phyloP scores from a whole-genome alignment of 1,284 basidiomycete species.

The Phellopilus nigrolimitatus region DNA sequence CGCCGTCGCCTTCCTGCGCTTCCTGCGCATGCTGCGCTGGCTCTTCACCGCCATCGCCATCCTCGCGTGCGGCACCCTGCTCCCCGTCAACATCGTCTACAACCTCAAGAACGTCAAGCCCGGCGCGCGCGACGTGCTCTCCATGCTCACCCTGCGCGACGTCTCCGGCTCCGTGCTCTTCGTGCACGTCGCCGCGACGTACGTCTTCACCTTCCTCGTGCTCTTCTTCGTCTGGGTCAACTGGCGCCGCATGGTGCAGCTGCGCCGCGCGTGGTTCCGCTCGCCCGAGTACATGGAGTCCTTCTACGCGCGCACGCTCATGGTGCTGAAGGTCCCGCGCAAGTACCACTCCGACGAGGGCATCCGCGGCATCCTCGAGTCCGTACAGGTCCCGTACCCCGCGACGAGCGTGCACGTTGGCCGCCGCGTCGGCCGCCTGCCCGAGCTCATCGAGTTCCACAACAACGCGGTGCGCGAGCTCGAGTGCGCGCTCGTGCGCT shows the following conservation, averaged over 20 bases:
- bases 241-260: constrained; percentile 68
- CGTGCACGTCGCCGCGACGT: constrained; percentile 71
- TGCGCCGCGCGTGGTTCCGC: constrained; percentile 69
- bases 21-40: constrained; percentile 82
- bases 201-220: constrained; percentile 66
- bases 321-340: constrained; percentile 70
- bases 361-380: constrained; percentile 64
- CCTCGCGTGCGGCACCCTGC: constrained; percentile 69
- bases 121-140: constrained; percentile 54
- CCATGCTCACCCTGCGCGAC: constrained; percentile 76
- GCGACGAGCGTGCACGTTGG: constrained; percentile 83
- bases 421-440: constrained; percentile 67
- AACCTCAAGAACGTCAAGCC: constrained; percentile 58
- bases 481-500: constrained; percentile 78
- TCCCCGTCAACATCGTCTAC: constrained; percentile 75
- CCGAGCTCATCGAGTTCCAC: constrained; percentile 79
- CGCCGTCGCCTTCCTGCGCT: constrained; percentile 89
- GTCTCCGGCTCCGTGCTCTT: constrained; percentile 64
- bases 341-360: constrained; percentile 76
- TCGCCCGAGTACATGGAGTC: constrained; percentile 71
- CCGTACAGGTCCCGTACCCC: constrained; percentile 74
- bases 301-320: constrained; percentile 76
- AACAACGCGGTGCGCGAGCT: constrained; percentile 83
- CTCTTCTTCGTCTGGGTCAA: constrained; percentile 63
- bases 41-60: constrained; percentile 67